Percentiles rank a stretch among this genome's conserved stretches.
These are phyloP conservation scores for Carex kokanica DNA, from an alignment of 176 grass and related monocot genomes.

Conservation along the genomic window DNA sequence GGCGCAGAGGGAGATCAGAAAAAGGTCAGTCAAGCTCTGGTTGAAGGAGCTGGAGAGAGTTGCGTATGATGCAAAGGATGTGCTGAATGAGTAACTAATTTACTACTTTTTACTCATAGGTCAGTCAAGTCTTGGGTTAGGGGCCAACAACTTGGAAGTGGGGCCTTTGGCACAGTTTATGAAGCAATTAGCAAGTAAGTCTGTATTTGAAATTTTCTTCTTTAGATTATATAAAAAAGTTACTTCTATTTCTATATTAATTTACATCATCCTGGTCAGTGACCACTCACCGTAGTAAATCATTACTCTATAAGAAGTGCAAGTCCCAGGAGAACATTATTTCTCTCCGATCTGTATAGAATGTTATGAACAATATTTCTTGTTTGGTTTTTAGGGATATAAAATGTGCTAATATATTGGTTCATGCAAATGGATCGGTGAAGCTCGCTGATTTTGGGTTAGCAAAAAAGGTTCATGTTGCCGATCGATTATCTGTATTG, in stretches of 20 bases:
- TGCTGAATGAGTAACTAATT: no score
- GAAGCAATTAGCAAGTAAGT: constrained; percentile 99
- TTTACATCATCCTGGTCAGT: no score
- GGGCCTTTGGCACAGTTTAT: constrained; percentile 77
- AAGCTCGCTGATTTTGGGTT: constrained; percentile 98
- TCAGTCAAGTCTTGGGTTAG: constrained; percentile 53
- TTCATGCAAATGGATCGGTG: constrained; percentile 94
- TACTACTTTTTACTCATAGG: no score
- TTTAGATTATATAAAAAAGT: neutral
- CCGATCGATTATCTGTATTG: neutral
- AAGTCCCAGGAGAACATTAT: neutral
- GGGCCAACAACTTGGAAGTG: constrained; percentile 67
- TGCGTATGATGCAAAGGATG: no score
- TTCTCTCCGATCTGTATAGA: neutral
- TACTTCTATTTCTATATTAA: no score
- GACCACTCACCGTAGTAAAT: no score
- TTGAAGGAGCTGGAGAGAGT: no score
- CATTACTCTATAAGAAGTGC: neutral
- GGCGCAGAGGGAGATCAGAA: no score
- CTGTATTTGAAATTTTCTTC: neutral
- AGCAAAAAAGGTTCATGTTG: constrained; percentile 73
- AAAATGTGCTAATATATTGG: constrained; percentile 96
- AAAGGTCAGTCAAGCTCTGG: no score
- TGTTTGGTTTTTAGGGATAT: constrained; percentile 68
- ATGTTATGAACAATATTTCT: neutral